Conservation (phyloP, 2,329 filamentous ascomycete species). For the Neocucurbitaria cava region DNA sequence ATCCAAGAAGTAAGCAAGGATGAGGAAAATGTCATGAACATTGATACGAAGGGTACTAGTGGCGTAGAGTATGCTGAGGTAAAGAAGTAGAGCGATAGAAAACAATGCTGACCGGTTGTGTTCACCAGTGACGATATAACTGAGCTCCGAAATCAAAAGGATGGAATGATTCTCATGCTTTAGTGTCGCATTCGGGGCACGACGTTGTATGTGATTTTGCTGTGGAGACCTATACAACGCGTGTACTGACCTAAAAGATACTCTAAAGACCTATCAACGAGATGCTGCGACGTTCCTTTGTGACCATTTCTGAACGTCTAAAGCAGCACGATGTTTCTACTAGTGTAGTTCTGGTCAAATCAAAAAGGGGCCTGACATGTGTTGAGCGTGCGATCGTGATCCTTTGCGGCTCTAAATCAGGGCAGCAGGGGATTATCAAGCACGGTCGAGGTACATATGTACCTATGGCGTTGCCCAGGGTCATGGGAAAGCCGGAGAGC, state of each 20-base stretch:
- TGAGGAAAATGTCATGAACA: constrained; percentile 31
- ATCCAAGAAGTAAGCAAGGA: constrained; percentile 25
- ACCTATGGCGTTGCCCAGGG: too few relatives aligned
- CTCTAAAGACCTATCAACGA: background rate
- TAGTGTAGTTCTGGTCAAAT: too few relatives aligned
- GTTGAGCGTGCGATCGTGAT: background rate
- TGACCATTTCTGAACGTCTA: too few relatives aligned
- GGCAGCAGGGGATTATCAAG: too few relatives aligned
- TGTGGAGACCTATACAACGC: too few relatives aligned
- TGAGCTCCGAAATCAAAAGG: background rate
- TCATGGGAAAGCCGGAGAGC: background rate
- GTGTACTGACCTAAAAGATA: background rate
- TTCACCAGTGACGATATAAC: background rate
- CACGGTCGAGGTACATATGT: too few relatives aligned
- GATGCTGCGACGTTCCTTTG: too few relatives aligned
- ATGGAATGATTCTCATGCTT: background rate
- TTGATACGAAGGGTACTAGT: constrained; percentile 26
- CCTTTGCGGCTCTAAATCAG: background rate
- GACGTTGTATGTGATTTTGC: too few relatives aligned
- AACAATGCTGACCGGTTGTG: background rate
- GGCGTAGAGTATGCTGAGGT: constrained; percentile 32
- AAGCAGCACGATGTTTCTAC: too few relatives aligned
- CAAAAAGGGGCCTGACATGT: background rate
- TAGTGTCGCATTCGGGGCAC: background rate
- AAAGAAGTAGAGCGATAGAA: constrained; percentile 10